phyloP scores from a whole-genome alignment of 2,329 filamentous ascomycete species.

The Cladosporium sphaerospermum region DNA sequence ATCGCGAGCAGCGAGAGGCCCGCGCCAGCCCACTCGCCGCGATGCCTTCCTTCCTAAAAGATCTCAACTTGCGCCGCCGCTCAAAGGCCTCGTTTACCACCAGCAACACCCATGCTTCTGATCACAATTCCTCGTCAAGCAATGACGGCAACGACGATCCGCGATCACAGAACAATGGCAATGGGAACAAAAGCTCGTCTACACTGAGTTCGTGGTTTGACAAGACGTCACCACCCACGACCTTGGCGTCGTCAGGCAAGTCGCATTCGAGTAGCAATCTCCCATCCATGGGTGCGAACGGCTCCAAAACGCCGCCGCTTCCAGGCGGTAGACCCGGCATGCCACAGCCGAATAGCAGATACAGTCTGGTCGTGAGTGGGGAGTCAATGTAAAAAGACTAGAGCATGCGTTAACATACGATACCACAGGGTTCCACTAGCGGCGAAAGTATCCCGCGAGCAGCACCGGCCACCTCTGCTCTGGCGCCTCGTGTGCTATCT shows the following conservation, averaged over 20 bases:
- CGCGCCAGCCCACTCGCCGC: not conserved
- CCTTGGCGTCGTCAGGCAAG: conserved; percentile 56
- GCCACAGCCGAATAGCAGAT: conserved; percentile 43
- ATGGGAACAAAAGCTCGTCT: conserved; percentile 58
- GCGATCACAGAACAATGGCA: conserved; percentile 39
- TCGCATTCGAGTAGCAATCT: conserved; percentile 54
- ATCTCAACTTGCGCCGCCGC: conserved; percentile 59
- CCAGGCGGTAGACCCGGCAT: conserved; percentile 23
- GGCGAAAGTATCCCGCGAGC: conserved; percentile 27
- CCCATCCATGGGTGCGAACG: conserved; percentile 47
- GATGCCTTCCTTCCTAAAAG: conserved; percentile 62
- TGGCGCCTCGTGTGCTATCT: conserved; percentile 73
- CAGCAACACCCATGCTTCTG: conserved; percentile 36
- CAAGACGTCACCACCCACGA: conserved; percentile 69
- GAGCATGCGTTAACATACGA: not conserved
- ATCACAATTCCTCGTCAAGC: conserved; percentile 32
- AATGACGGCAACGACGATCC: conserved; percentile 21
- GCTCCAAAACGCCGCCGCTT: conserved; percentile 35
- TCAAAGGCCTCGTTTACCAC: conserved; percentile 69
- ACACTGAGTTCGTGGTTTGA: conserved; percentile 56
- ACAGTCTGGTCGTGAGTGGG: conserved; percentile 46
- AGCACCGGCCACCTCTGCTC: conserved; percentile 56
- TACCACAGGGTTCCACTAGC: conserved; percentile 21
- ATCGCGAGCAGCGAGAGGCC: not conserved
- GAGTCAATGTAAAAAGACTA: not conserved